A percentile compares a stretch with the other conserved stretches of the same genome.
phyloP scores from a whole-genome alignment of 1,284 basidiomycete genomes.

The Rhizopogon parksii region DNA sequence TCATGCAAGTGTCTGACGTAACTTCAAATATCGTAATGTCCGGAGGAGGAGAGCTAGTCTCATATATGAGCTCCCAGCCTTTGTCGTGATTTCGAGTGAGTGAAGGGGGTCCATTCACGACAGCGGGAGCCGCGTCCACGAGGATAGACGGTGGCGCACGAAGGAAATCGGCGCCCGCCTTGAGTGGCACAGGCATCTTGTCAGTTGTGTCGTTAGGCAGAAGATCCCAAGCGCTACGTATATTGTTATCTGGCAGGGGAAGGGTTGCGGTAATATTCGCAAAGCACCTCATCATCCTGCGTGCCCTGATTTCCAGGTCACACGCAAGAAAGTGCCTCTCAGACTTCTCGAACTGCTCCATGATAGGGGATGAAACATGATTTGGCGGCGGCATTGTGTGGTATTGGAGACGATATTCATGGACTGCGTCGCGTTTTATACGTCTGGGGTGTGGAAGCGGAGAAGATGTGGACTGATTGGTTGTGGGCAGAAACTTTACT shows the following conservation, averaged over 20 bases:
- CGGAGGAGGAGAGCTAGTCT: neutral
- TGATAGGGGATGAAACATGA: constrained; percentile 1
- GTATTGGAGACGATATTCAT: neutral
- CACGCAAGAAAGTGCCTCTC: constrained; percentile 6
- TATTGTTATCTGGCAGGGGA: constrained; percentile 12
- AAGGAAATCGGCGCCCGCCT: constrained; percentile 1
- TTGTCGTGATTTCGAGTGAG: neutral
- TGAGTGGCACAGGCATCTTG: constrained; percentile 8
- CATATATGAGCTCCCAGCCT: constrained; percentile 3
- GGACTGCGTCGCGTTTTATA: constrained; percentile 16
- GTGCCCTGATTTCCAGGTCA: constrained; percentile 14
- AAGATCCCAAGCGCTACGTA: constrained; percentile 17
- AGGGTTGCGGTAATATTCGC: constrained; percentile 1
- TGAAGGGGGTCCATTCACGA: neutral
- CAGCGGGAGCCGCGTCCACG: neutral
- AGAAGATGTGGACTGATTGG: constrained; percentile 12
- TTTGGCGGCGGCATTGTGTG: neutral
- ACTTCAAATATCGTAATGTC: constrained; percentile 1
- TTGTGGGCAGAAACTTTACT: constrained; percentile 15
- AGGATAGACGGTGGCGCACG: constrained; percentile 20
- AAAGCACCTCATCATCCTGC: constrained; percentile 15
- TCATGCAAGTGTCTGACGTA: neutral
- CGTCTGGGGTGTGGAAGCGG: neutral
- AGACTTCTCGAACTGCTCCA: constrained; percentile 9
- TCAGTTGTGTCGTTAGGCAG: constrained; percentile 19